Evolutionary conservation across 1,284 basidiomycete species (phyloP).

Genomic region (Rhodotorula mucilaginosa): DNA sequence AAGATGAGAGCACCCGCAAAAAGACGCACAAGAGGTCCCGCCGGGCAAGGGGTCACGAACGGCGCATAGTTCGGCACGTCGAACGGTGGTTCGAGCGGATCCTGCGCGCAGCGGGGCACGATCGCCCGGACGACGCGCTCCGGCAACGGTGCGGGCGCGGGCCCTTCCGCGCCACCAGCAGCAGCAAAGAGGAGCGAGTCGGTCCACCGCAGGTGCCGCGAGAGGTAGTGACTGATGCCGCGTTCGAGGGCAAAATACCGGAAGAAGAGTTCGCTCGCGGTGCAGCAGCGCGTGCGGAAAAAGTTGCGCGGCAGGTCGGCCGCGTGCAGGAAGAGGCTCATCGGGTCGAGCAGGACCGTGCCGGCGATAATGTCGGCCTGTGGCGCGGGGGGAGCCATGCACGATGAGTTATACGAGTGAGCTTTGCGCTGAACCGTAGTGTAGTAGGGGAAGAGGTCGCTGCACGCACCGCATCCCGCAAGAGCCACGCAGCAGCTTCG

Average conservation of each 20-base stretch:
- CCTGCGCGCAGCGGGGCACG: slow-evolving; percentile 21
- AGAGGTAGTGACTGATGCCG: slow-evolving; percentile 38
- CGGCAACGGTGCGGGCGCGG: slow-evolving; percentile 17
- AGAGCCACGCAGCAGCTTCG: slow-evolving; percentile 26
- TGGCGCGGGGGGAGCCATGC: no score
- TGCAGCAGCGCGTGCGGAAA: slow-evolving; percentile 27
- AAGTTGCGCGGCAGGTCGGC: slow-evolving; percentile 35
- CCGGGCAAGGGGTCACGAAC: slow-evolving; percentile 13
- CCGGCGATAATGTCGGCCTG: slow-evolving; percentile 37
- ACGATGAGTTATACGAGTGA: no score
- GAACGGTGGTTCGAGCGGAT: slow-evolving; percentile 16
- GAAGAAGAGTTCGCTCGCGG: slow-evolving; percentile 37
- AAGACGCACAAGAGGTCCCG: slow-evolving; percentile 30
- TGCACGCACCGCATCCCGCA: slow-evolving; percentile 31
- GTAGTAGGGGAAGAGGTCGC: no score
- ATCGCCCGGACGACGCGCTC: slow-evolving; percentile 12
- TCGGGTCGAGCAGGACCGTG: slow-evolving; percentile 35
- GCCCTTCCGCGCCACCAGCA: neutral
- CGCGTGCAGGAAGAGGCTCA: slow-evolving; percentile 30
- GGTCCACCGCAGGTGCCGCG: slow-evolving; percentile 33
- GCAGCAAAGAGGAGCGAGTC: slow-evolving; percentile 28
- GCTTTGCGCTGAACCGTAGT: no score
- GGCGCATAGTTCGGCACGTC: slow-evolving; percentile 24
- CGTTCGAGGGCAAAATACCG: slow-evolving; percentile 37
- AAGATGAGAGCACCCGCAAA: neutral